phyloP scores from a whole-genome alignment of 805 yeast genomes.

The Sungouiozyma intestinalis region DNA sequence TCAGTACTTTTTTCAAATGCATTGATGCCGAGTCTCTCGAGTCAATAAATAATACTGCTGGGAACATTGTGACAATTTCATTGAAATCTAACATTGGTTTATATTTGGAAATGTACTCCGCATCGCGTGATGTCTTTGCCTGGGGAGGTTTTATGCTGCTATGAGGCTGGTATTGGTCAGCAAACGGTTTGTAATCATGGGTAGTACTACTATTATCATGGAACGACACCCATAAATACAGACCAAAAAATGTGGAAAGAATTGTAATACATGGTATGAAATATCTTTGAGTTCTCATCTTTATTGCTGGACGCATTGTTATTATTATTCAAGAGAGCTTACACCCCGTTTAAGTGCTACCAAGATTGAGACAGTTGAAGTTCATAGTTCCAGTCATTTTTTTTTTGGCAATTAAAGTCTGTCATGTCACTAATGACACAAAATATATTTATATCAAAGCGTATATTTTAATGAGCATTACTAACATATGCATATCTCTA shows the following conservation, averaged over 20 bases:
- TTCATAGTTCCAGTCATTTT: too few relatives aligned
- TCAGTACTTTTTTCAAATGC: slow-evolving; percentile 50
- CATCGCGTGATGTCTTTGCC: neutral
- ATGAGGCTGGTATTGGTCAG: neutral
- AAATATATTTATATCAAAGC: too few relatives aligned
- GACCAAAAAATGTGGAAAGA: neutral
- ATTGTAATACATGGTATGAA: neutral
- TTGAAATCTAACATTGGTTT: slow-evolving; percentile 23
- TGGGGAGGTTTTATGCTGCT: neutral
- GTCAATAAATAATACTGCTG: slow-evolving; percentile 44
- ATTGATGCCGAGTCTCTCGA: slow-evolving; percentile 58
- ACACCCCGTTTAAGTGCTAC: too few relatives aligned
- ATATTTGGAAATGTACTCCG: neutral
- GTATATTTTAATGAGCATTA: too few relatives aligned
- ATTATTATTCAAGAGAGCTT: neutral
- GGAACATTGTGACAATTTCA: slow-evolving; percentile 46
- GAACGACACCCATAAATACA: neutral
- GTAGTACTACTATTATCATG: neutral
- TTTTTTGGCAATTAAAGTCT: too few relatives aligned
- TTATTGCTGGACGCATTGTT: neutral
- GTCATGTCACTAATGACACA: too few relatives aligned
- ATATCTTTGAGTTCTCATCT: neutral
- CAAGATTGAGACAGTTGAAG: too few relatives aligned
- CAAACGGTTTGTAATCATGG: neutral
- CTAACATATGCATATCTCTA: too few relatives aligned